These are phyloP conservation scores for Pseudofabraea citricarpa DNA, from an alignment of 2,329 filamentous ascomycete genomes.

Conservation along the genomic window DNA sequence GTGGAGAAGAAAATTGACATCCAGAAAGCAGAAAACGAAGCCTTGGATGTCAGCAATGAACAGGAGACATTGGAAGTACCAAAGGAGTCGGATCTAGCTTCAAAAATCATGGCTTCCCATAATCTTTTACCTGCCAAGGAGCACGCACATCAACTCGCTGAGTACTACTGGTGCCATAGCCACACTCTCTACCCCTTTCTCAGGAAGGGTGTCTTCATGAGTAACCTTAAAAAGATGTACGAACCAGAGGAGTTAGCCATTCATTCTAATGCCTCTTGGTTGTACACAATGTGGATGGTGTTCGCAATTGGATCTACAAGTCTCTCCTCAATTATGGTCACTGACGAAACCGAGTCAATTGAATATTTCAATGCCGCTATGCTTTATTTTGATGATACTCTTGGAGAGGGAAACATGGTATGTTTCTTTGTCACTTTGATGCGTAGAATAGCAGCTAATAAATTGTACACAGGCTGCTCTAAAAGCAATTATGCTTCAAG, in stretches of 20 bases:
- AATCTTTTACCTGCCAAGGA: conserved; percentile 18
- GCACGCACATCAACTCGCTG: conserved; percentile 28
- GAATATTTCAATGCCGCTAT: conserved; percentile 40
- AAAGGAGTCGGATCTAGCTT: background rate
- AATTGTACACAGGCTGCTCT: no score
- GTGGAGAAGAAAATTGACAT: no score
- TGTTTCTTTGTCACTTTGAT: no score
- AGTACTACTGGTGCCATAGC: conserved; percentile 42
- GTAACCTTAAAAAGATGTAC: conserved; percentile 27
- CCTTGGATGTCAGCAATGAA: no score
- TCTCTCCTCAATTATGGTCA: conserved; percentile 36
- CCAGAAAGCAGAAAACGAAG: no score
- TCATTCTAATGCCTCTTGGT: conserved; percentile 29
- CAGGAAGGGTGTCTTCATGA: conserved; percentile 29
- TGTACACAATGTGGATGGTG: conserved; percentile 44
- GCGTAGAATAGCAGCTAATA: no score
- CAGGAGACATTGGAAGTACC: background rate
- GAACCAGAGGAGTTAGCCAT: conserved; percentile 24
- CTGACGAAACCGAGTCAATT: conserved; percentile 37
- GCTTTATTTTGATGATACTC: conserved; percentile 33
- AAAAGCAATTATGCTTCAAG: conserved; percentile 39
- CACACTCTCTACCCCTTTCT: conserved; percentile 43
- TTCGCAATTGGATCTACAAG: conserved; percentile 42
- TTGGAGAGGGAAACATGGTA: conserved; percentile 34
- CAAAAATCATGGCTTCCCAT: conserved; percentile 13